Evolutionary conservation across 331 rosid genomes (phyloP).

Genomic region (Telfairia occidentalis): DNA sequence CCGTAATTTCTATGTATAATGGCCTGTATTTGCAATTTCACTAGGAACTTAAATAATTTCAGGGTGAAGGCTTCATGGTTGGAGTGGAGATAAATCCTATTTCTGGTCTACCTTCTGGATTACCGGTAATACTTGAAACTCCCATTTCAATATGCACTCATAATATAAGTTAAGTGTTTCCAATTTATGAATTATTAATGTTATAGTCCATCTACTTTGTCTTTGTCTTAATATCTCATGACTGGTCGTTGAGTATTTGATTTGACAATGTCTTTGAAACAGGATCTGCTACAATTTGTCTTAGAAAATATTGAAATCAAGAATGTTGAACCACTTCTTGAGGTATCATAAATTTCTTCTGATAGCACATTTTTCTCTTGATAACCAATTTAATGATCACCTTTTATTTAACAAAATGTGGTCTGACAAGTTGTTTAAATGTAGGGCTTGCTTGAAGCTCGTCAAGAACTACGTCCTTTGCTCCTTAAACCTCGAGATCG

Average conservation of each 20-base stretch:
- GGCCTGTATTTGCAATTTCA: conserved; percentile 15
- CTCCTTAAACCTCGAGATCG: conserved; percentile 64
- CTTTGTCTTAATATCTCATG: neutral
- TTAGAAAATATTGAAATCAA: conserved; percentile 62
- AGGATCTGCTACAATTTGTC: conserved; percentile 65
- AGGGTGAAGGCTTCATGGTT: conserved; percentile 99
- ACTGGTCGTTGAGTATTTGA: neutral
- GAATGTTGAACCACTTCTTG: conserved; percentile 65
- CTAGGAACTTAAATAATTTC: conserved; percentile 23
- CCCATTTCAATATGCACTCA: conserved; percentile 11
- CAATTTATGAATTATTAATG: neutral
- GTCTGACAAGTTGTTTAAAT: conserved; percentile 11
- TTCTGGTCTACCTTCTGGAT: conserved; percentile 81
- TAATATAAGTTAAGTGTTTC: neutral
- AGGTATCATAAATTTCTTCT: conserved; percentile 31
- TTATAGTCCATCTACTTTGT: neutral
- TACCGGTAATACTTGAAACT: conserved; percentile 46
- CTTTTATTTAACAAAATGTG: conserved; percentile 1
- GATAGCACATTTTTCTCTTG: neutral
- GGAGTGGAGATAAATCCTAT: conserved; percentile 88
- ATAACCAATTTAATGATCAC: neutral
- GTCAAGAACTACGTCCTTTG: conserved; percentile 63
- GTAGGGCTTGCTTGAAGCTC: conserved; percentile 93
- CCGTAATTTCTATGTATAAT: conserved; percentile 8
- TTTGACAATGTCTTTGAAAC: conserved; percentile 5